phyloP scores from a whole-genome alignment of 2,329 filamentous ascomycete species.

The Penicillium sp. region DNA sequence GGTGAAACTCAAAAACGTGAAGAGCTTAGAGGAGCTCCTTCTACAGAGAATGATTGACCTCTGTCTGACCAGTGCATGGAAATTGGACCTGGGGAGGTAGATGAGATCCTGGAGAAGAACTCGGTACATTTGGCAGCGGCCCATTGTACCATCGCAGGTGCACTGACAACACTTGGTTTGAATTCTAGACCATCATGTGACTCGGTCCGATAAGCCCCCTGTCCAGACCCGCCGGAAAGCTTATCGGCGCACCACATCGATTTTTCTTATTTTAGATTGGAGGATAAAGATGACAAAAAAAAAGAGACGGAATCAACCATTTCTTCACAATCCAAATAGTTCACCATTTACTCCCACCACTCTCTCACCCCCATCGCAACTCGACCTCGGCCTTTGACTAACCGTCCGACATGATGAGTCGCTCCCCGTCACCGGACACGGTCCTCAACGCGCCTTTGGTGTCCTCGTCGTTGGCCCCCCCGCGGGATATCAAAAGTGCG shows the following conservation, averaged over 20 bases:
- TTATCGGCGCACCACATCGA: not conserved
- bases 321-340: not conserved
- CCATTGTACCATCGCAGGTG: no score
- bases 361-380: no score
- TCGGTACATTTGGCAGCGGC: no score
- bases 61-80: no score
- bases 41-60: no score
- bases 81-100: no score
- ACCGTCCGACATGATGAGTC: conserved; percentile 8
- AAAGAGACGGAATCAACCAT: no score
- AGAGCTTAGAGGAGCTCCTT: no score
- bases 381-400: not conserved
- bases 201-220: not conserved
- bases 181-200: conserved; percentile 1
- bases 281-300: no score
- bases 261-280: not conserved
- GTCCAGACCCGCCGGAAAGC: not conserved
- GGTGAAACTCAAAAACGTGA: no score
- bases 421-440: conserved; percentile 16
- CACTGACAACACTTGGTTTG: no score
- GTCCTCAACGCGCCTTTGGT: conserved; percentile 29
- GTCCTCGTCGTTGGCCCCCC: conserved; percentile 52
- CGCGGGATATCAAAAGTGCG: conserved; percentile 48
- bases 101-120: no score
- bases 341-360: not conserved